A percentile compares a stretch with the other conserved stretches of the same genome.
These are phyloP conservation scores for Lachnellula hyalina DNA, from an alignment of 2,329 filamentous ascomycete species.

Conservation along the genomic window DNA sequence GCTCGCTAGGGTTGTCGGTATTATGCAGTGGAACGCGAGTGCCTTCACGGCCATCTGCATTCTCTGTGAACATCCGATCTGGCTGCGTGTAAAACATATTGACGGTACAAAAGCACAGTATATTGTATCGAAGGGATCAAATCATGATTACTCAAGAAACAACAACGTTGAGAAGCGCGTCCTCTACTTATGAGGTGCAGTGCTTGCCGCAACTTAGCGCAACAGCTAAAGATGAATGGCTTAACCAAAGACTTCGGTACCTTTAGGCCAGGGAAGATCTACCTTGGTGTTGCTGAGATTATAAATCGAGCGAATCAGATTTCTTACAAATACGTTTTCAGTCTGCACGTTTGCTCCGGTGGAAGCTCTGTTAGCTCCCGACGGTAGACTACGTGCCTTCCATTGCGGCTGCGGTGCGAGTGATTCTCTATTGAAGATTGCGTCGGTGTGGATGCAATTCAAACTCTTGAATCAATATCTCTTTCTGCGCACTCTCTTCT, in stretches of 20 bases:
- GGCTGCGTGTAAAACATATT: constrained; percentile 24
- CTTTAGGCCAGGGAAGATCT: neutral
- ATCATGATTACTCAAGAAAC: neutral
- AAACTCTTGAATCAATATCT: too few species aligned
- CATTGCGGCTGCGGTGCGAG: too few species aligned
- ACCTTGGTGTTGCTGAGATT: neutral
- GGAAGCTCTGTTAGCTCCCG: neutral
- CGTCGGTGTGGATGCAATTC: too few species aligned
- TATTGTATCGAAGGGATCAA: neutral
- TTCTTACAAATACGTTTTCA: neutral
- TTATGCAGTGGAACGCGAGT: constrained; percentile 24
- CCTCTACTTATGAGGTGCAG: neutral
- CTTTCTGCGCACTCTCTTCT: too few species aligned
- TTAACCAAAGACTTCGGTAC: neutral
- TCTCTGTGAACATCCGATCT: constrained; percentile 23
- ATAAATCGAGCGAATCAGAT: neutral
- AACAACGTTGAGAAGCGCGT: neutral
- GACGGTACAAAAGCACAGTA: neutral
- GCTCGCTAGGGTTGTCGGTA: constrained; percentile 14
- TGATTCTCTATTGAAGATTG: too few species aligned
- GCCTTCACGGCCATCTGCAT: constrained; percentile 14
- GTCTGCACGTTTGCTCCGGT: neutral
- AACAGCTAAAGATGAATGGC: neutral
- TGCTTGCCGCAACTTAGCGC: neutral
- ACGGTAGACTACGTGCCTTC: too few species aligned